These are phyloP conservation scores for Talaromyces sp. DNA, from an alignment of 2,329 filamentous ascomycete species.

Conservation along the genomic window DNA sequence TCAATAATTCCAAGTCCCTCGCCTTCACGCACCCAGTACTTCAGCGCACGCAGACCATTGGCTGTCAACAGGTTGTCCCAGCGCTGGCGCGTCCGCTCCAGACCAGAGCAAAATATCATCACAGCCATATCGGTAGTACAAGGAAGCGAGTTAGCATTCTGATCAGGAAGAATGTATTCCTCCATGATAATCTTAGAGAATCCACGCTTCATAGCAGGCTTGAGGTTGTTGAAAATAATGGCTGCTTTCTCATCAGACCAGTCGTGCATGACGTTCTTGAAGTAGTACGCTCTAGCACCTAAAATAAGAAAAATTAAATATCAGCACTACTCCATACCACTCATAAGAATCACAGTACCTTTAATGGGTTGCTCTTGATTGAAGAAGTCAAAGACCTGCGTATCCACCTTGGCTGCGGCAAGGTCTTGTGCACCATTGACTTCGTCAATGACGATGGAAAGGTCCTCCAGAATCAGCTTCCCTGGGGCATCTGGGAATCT, in stretches of 20 bases:
- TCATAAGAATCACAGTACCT: too few relatives aligned
- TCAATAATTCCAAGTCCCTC: slow-evolving; percentile 26
- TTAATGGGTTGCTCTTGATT: slow-evolving; percentile 9
- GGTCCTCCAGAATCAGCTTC: slow-evolving; percentile 52
- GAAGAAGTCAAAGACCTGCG: slow-evolving; percentile 20
- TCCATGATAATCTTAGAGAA: slow-evolving; percentile 31
- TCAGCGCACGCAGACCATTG: slow-evolving; percentile 18
- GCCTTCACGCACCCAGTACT: slow-evolving; percentile 21
- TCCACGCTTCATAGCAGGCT: slow-evolving; percentile 24
- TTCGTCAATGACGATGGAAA: slow-evolving; percentile 40
- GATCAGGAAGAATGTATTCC: slow-evolving; percentile 29
- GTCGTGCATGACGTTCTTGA: slow-evolving; percentile 37
- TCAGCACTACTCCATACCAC: too few relatives aligned
- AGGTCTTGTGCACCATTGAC: slow-evolving; percentile 14
- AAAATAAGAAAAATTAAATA: too few relatives aligned
- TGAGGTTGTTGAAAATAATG: slow-evolving; percentile 24
- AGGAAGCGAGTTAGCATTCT: slow-evolving; percentile 19
- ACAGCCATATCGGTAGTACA: slow-evolving; percentile 29
- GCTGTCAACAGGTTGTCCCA: slow-evolving; percentile 24
- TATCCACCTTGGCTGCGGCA: slow-evolving; percentile 10
- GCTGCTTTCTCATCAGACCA: slow-evolving; percentile 33
- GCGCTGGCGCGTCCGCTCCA: slow-evolving; percentile 24
- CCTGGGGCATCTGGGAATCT: slow-evolving; percentile 42
- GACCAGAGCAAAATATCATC: slow-evolving; percentile 30
- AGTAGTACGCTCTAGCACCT: slow-evolving; percentile 32